Percentiles rank a stretch among this genome's conserved stretches.
These are phyloP conservation scores for Aspergillus pseudonomiae DNA, from an alignment of 2,329 filamentous ascomycete genomes.

Conservation along the genomic window DNA sequence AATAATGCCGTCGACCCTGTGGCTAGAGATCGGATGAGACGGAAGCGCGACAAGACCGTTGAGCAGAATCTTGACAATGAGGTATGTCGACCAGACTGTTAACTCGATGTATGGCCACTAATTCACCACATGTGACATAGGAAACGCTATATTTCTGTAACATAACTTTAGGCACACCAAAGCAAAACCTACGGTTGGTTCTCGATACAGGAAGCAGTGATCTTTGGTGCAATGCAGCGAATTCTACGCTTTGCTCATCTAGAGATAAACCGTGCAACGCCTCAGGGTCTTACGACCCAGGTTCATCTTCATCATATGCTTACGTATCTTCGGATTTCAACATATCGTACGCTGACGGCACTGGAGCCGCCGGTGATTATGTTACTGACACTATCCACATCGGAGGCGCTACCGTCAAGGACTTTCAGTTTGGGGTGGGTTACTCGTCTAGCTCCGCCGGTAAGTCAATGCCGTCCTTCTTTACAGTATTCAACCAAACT, in stretches of 20 bases:
- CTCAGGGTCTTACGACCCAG: conserved; percentile 57
- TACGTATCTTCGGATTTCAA: conserved; percentile 79
- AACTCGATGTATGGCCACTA: background rate
- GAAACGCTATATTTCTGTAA: conserved; percentile 63
- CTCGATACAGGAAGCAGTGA: conserved; percentile 67
- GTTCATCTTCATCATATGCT: conserved; percentile 72
- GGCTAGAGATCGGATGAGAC: conserved; percentile 49
- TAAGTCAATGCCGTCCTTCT: conserved; percentile 21
- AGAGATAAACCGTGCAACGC: conserved; percentile 45
- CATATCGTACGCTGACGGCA: conserved; percentile 84
- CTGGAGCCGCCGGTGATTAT: conserved; percentile 77
- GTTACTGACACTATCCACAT: conserved; percentile 70
- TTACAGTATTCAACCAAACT: background rate
- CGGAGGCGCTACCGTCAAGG: conserved; percentile 51
- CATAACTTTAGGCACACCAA: conserved; percentile 59
- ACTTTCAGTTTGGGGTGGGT: conserved; percentile 64
- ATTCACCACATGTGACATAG: conserved; percentile 30
- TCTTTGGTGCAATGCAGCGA: conserved; percentile 60
- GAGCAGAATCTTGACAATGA: conserved; percentile 58
- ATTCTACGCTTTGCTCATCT: conserved; percentile 53
- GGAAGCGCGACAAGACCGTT: conserved; percentile 45
- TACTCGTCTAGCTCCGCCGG: conserved; percentile 55
- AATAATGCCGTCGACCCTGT: conserved; percentile 50
- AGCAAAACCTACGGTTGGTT: conserved; percentile 58
- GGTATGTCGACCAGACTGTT: conserved; percentile 29